Evolutionary conservation across 2,329 filamentous ascomycete genomes (phyloP), one percentile per base, ranked within the genome.

Genomic region (Lasiodiplodia sp.): DNA sequence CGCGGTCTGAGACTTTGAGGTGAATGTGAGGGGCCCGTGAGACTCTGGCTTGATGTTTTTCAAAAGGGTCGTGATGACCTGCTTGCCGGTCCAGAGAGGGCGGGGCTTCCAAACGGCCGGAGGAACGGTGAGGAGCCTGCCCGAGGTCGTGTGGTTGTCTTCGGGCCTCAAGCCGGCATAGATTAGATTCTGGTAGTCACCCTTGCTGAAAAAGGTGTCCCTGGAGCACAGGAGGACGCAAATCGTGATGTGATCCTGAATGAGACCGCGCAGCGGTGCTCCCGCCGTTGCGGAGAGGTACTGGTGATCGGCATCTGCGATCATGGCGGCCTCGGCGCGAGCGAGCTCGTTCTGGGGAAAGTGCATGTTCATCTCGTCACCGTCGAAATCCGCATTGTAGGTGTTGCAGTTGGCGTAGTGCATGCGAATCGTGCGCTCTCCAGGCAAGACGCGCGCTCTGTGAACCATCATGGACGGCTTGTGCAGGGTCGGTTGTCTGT

Each of bases 351-450:
- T 98, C 75, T 99, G 96, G 1, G 96, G 96, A 76, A 99, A 98
- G 81, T 99, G 96, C 94, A 99, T 96, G 80, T 99, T 99, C 96
- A 99, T 99, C 81, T 99, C 96, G 78, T 99, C 96, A 79, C 96
- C 96, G 76, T 99, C 96, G 77, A 99, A 99, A 86, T 99, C 96
- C 38, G 96, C 96, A 75, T 99, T 99, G 85, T 99, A 99, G 0
- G 96, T 97, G 77, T 99, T 99, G 80, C 96, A 98, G 79, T 99
- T 99, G 75, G 96, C 95, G 82, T 99, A 99, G 83, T 99, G 96
- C 95, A 99, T 98, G 72, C 96, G 94, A 78, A 99, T 94, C 0
- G 96, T 98, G 82, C 97, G 97, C 80, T 99, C 96, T 44, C 94
- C 94, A 0, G 93, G 92, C 21, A 99, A 83, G 6, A 99, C 95